phyloP scores from a whole-genome alignment of 2,329 filamentous ascomycete genomes.

The Byssothecium circinans region DNA sequence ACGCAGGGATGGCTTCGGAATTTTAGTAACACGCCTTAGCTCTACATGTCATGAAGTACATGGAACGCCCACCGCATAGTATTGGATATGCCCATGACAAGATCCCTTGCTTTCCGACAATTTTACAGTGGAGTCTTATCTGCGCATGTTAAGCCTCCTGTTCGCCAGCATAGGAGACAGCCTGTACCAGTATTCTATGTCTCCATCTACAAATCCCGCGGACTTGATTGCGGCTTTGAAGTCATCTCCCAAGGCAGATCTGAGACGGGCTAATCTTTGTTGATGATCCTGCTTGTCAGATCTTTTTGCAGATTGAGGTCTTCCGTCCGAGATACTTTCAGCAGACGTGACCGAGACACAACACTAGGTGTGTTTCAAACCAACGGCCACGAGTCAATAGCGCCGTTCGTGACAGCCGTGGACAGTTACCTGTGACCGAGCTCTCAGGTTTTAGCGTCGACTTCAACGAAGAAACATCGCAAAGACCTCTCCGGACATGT shows the following conservation, averaged over 20 bases:
- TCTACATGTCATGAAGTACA: neutral
- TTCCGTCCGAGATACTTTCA: slow-evolving; percentile 3
- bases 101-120: too few species aligned
- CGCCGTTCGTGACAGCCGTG: neutral
- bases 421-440: neutral
- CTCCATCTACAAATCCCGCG: too few species aligned
- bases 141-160: too few species aligned
- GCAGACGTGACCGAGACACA: slow-evolving; percentile 3
- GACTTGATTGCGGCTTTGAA: too few species aligned
- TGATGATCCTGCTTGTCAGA: slow-evolving; percentile 16
- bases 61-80: slow-evolving; percentile 29
- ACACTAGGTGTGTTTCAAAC: slow-evolving; percentile 4
- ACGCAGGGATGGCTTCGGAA: neutral
- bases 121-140: too few species aligned
- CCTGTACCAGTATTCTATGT: too few species aligned
- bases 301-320: slow-evolving; percentile 8
- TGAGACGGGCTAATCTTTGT: too few species aligned
- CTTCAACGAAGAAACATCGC: neutral
- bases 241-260: too few species aligned
- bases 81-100: too few species aligned
- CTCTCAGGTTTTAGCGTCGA: neutral
- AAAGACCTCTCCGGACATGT: neutral
- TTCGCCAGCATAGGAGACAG: too few species aligned
- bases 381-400: neutral
- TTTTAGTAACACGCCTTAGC: neutral